Conservation (phyloP, 495 filamentous ascomycete species). For the Aspergillus nanangensis region DNA sequence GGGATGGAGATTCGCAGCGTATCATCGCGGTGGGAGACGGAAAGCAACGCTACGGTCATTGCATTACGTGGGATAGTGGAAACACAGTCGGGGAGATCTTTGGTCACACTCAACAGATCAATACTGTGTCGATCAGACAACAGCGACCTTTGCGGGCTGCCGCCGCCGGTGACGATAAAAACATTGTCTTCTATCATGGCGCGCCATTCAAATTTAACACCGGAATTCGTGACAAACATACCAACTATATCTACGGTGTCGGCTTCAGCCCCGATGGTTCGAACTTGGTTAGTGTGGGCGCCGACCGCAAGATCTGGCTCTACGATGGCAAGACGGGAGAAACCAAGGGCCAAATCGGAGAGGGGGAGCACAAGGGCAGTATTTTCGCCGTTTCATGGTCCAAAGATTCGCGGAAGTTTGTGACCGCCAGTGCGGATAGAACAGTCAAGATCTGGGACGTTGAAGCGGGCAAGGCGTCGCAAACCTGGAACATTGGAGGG, state of each 20-base stretch:
- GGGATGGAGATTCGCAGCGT: slow-evolving; percentile 95
- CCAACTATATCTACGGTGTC: slow-evolving; percentile 81
- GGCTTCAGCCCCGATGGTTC: slow-evolving; percentile 89
- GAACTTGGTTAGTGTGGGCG: slow-evolving; percentile 80
- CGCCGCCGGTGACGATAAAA: slow-evolving; percentile 85
- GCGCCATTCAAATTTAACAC: slow-evolving; percentile 91
- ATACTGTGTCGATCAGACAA: slow-evolving; percentile 83
- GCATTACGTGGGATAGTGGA: slow-evolving; percentile 91
- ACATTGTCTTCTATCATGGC: slow-evolving; percentile 86
- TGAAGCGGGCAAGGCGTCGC: slow-evolving; percentile 67
- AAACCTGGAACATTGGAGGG: slow-evolving; percentile 84
- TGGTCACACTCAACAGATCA: slow-evolving; percentile 86
- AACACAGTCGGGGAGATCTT: slow-evolving; percentile 92
- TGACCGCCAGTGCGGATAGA: slow-evolving; percentile 88
- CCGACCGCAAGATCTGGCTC: slow-evolving; percentile 82
- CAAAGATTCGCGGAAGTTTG: slow-evolving; percentile 81
- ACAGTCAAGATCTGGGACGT: slow-evolving; percentile 73
- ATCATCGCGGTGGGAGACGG: slow-evolving; percentile 95
- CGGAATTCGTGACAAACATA: slow-evolving; percentile 71
- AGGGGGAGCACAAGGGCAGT: slow-evolving; percentile 83
- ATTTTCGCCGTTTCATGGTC: slow-evolving; percentile 91
- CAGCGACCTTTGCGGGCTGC: slow-evolving; percentile 85
- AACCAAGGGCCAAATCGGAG: slow-evolving; percentile 67
- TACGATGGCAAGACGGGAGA: slow-evolving; percentile 96
- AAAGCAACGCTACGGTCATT: slow-evolving; percentile 89